These are phyloP conservation scores for Melaleuca quinquenervia DNA, from an alignment of 345 rosid species.

Conservation along the genomic window DNA sequence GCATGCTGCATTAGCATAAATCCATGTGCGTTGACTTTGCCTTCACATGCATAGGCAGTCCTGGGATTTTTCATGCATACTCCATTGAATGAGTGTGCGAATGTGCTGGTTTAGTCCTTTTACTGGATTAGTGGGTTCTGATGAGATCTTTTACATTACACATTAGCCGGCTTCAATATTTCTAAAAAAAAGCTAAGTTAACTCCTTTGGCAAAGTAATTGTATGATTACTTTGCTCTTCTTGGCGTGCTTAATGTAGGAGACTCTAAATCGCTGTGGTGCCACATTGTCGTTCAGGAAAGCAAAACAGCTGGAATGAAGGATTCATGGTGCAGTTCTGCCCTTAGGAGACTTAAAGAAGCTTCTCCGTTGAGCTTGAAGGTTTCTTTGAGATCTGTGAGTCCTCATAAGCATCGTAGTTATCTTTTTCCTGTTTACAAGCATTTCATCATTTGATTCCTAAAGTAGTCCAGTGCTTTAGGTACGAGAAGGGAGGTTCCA, in stretches of 20 bases:
- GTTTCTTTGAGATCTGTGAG: conserved; percentile 89
- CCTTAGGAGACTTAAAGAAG: conserved; percentile 53
- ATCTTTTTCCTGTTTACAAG: background rate
- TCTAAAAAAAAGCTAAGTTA: background rate
- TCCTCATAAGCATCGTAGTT: background rate
- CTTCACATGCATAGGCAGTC: background rate
- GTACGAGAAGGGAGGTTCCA: conserved; percentile 74
- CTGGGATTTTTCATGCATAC: background rate
- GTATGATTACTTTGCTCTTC: background rate
- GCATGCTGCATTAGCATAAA: background rate
- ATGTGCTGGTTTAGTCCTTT: background rate
- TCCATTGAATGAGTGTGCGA: background rate
- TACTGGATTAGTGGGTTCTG: background rate
- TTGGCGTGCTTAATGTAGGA: background rate
- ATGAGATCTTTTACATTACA: background rate
- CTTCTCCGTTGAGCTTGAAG: conserved; percentile 87
- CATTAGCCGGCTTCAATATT: background rate
- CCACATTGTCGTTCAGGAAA: conserved; percentile 27
- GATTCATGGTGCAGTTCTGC: conserved; percentile 64
- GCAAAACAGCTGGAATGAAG: conserved; percentile 40
- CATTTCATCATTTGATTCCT: background rate
- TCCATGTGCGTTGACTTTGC: background rate
- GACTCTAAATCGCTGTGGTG: background rate
- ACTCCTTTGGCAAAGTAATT: background rate
- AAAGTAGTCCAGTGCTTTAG: conserved; percentile 12